Base-by-base conservation (phyloP, 2,329 filamentous ascomycete genomes). In the Drechslerella dactyloides region DNA sequence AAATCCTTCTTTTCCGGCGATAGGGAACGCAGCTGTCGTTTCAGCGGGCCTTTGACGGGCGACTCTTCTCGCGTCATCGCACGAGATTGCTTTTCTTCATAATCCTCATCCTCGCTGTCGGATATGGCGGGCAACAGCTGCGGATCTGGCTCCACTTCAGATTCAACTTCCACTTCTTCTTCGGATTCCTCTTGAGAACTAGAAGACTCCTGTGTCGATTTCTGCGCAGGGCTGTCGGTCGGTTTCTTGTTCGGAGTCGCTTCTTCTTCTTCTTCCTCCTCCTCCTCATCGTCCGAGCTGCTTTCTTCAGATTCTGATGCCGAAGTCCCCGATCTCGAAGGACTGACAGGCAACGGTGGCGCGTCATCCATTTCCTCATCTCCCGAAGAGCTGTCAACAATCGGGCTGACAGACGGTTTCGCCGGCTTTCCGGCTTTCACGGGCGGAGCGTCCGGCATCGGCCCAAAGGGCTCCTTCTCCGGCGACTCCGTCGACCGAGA, bases 181-280 rank as follows among this genome's bases (percentile, higher is more conserved):
- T 63, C 46, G 8, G 65, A 35, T 15, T 59, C 17, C 13, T 63
- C 65, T 5, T 50, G 27, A 13, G 44, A n/a, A 11, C 11, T 19
- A 21, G 33, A n/a, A 23, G 44, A 17, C 24, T 37, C 23, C 10
- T 11, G 35, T 6, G 48, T 35, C 13, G 15, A 40, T 69, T 74
- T 57, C 51, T 69, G 75, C 74, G 66, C 74, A 69, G 68, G 50
- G 62, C 60, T 59, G 55, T 62, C 53, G 65, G 73, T 66, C 64
- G 55, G 44, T 56, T 65, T 63, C 60, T 74, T 74, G 63, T 74
- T 65, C 56, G 50, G 73, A 59, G 69, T 58, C 58, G 65, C 69
- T 63, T 57, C 61, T 33, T 68, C 63, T 60, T 69, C 69, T 53
- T 73, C 73, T 51, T 72, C 73, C 53, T 57, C 55, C 27, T 30